Evolutionary conservation across 768 basidiomycete species (phyloP), one percentile per base, ranked within the genome.

Genomic region (Lentinula sp.): DNA sequence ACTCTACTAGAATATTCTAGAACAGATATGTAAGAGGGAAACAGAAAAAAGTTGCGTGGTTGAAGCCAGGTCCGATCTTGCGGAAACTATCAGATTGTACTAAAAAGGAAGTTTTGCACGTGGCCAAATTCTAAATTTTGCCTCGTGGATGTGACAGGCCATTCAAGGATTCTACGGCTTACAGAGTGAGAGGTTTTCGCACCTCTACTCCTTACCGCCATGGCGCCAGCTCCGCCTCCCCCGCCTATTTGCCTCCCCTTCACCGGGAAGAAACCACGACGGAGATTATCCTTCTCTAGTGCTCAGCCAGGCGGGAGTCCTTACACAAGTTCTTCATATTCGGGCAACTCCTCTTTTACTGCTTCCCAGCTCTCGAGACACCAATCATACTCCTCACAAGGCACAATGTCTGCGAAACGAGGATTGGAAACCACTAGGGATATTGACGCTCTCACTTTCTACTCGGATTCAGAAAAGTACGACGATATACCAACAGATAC

Each of bases 161-260:
- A 50, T 28, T 32, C 18, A 13, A 50, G 23, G 21, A 16, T 51
- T 35, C 6, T 48, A 48, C 46, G 21, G 46, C 46, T 48, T 18
- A 21, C 18, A 45, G 18, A 9, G 31, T 51, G 40, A 21, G 53
- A 40, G 37, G 37, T 40, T 59, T 49, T 60, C 39, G 37, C 50
- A 49, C 50, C 67, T 70, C 63, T 63, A 65, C 67, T 59, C 64
- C 65, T 34, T 60, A 72, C 75, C 67, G 72, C 69, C 70, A 82
- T 81, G 80, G 67, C 80, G 54, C 81, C 82, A 32, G 76, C 75
- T 0, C 83, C 83, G 0, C 82, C 81, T 11, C 84, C 83, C 1
- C 82, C 83, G 0, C 80, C 74, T 0, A 77, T 85, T 61, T 87
- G 85, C 64, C 78, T 87, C 34, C 86, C 85, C 3, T 87, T 85